Conservation (phyloP, 2,329 filamentous ascomycete species). For the Fusarium sarcochroum region DNA sequence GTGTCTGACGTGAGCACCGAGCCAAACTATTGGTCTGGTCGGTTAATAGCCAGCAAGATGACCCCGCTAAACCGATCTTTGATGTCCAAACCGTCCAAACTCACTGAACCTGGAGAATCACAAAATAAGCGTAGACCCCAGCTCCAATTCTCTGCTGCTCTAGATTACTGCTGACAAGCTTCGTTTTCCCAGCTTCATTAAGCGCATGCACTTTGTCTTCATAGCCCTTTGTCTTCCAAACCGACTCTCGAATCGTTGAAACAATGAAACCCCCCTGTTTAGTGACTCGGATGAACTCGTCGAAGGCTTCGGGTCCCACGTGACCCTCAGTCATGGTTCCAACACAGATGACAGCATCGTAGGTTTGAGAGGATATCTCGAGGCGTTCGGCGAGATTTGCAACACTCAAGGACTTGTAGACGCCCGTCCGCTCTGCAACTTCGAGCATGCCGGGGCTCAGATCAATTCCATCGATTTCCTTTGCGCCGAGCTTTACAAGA, state of each 20-base stretch:
- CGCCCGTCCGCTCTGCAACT: constrained; percentile 58
- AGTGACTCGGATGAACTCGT: constrained; percentile 61
- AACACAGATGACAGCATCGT: constrained; percentile 64
- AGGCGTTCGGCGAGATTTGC: constrained; percentile 61
- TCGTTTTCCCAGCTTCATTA: not conserved
- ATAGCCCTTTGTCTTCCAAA: constrained; percentile 62
- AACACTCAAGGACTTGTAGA: constrained; percentile 58
- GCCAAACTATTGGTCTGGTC: not conserved
- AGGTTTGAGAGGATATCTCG: constrained; percentile 53
- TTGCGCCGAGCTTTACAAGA: constrained; percentile 56
- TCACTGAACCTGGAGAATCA: constrained; percentile 10
- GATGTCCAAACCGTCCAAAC: not conserved
- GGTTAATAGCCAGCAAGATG: not conserved
- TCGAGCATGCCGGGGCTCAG: constrained; percentile 64
- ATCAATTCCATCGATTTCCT: constrained; percentile 63
- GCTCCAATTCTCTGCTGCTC: constrained; percentile 21
- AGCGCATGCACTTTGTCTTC: constrained; percentile 56
- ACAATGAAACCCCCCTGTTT: constrained; percentile 61
- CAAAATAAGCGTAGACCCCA: constrained; percentile 26
- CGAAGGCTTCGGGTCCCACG: constrained; percentile 61
- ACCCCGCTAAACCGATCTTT: not conserved
- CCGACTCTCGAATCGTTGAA: constrained; percentile 62
- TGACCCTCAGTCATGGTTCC: constrained; percentile 68
- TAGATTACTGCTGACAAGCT: constrained; percentile 1
- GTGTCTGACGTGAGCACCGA: constrained; percentile 10